These are phyloP conservation scores for Alternaria rosae DNA, from an alignment of 2,329 filamentous ascomycete species.

Conservation along the genomic window DNA sequence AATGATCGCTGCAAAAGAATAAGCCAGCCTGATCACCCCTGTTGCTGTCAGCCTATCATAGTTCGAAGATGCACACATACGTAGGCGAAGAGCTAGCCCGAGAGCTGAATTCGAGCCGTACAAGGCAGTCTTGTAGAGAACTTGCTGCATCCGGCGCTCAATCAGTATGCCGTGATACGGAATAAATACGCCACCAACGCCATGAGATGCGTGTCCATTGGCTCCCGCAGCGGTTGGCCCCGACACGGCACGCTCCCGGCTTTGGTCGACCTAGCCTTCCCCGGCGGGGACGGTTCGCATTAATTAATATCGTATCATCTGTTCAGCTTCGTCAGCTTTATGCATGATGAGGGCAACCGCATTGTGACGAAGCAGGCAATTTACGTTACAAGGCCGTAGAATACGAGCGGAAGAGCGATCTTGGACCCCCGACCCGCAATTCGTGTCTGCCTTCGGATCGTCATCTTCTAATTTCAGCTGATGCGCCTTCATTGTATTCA, in stretches of 20 bases:
- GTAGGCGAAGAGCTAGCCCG: neutral
- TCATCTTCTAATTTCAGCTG: neutral
- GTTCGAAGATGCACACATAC: neutral
- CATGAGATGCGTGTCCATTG: neutral
- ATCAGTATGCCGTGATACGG: neutral
- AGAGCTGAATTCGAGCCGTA: neutral
- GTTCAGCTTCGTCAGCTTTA: slow-evolving; percentile 2
- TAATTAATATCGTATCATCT: neutral
- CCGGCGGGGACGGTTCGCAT: neutral
- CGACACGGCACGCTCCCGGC: neutral
- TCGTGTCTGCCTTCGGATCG: neutral
- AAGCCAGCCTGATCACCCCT: neutral
- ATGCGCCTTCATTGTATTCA: neutral
- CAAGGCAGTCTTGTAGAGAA: neutral
- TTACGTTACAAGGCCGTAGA: neutral
- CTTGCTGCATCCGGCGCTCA: neutral
- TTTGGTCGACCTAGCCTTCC: neutral
- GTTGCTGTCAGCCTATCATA: neutral
- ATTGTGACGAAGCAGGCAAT: neutral
- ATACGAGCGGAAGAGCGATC: neutral
- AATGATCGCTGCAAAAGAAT: neutral
- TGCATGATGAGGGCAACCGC: neutral
- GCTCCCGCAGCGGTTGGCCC: neutral
- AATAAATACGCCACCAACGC: neutral
- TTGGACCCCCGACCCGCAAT: neutral